Base-by-base conservation (phyloP, 2,329 filamentous ascomycete genomes). In the Triangularia setosa region DNA sequence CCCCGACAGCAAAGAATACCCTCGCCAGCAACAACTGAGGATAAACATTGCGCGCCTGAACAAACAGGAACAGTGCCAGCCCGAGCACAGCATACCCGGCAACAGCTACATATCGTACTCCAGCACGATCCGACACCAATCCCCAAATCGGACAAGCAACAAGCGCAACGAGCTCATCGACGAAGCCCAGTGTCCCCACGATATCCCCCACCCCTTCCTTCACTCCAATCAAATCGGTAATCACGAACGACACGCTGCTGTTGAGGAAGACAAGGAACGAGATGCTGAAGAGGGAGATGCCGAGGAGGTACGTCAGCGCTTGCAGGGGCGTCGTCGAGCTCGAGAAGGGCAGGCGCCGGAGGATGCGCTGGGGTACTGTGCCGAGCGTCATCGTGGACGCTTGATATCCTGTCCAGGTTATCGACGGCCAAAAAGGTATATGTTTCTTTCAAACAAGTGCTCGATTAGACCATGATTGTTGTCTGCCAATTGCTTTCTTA, bases 231-330 rank as follows among this genome's bases (percentile, higher is more conserved):
- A 92, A 84, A 75, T 94, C 90, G 66, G 91, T 94, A 66, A 96
- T 87, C 65, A 95, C 90, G 77, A 95, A 96, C 62, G 90, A 92
- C 65, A 95, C 83, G 73, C 87, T 89, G 79, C 88, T 90, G 80
- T 95, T 95, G 67, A 96, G 85, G 78, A 96, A 96, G 72, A 96
- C 92, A 69, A 96, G 89, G 79, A 95, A 95, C 62, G 90, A 90
- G 73, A 96, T 95, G 76, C 88, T 92, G 81, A 94, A 94, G 71
- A 96, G 87, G 66, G 90, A 91, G 72, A 95, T 90, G 74, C 89
- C 89, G 68, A 93, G 83, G 35, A 96, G 86, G 76, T 96, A 96
- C 28, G 91, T 90, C 64, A 84, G 75, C n/a, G 85, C 87, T 72
- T 90, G 87, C 21, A 84, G 74, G 4, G 81, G 78, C 12, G 87